Evolutionary conservation across 192 early-diverging fungal species (phyloP).

Genomic region (Dispira parvispora): DNA sequence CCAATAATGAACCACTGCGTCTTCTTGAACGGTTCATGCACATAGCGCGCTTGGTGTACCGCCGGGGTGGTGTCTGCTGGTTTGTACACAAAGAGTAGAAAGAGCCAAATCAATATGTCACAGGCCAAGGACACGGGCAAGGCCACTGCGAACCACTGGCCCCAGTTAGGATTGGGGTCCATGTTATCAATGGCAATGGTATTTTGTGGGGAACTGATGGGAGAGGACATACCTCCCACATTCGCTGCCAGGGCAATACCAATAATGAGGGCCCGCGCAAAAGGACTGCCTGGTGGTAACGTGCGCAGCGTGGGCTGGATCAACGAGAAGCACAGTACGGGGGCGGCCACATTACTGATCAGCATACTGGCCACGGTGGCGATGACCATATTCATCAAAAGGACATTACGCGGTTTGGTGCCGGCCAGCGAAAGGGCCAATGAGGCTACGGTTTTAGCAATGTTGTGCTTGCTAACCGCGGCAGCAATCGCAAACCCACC

Average conservation of each 20-base stretch:
- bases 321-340: constrained; percentile 88
- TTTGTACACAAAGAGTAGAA: constrained; percentile 64
- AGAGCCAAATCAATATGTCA: constrained; percentile 66
- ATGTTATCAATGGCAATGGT: constrained; percentile 89
- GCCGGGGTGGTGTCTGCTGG: constrained; percentile 40
- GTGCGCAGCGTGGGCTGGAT: constrained; percentile 88
- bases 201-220: constrained; percentile 95
- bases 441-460: constrained; percentile 80
- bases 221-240: constrained; percentile 93
- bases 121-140: constrained; percentile 69
- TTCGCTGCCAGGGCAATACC: constrained; percentile 97
- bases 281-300: constrained; percentile 57
- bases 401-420: constrained; percentile 60
- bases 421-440: constrained; percentile 81
- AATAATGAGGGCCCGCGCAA: constrained; percentile 74
- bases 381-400: constrained; percentile 89
- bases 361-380: constrained; percentile 97
- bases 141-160: constrained; percentile 76
- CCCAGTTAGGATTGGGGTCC: constrained; percentile 75
- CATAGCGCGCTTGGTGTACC: constrained; percentile 31
- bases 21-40: constrained; percentile 19
- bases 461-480: constrained; percentile 87
- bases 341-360: constrained; percentile 95
- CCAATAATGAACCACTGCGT: constrained; percentile 64
- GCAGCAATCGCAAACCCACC: constrained; percentile 90